A percentile compares a stretch with the other conserved stretches of the same genome.
Conservation (phyloP, 306 rosid genomes). For the Glycine soja region DNA sequence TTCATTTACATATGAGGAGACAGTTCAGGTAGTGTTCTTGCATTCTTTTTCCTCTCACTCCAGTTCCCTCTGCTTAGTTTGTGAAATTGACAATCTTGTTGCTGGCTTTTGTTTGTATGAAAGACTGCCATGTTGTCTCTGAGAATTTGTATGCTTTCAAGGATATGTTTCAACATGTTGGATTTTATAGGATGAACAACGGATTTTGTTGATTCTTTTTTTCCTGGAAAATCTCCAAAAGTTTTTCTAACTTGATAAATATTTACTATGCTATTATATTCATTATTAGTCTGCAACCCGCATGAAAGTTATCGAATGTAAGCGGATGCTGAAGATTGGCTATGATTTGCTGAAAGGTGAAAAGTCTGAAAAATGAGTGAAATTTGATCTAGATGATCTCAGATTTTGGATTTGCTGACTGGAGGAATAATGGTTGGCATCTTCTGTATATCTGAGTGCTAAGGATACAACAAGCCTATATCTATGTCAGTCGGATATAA, state of each 20-base stretch:
- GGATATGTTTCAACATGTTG: conserved; percentile 28
- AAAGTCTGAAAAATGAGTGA: background rate
- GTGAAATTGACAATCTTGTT: conserved; percentile 21
- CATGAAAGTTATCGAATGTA: conserved; percentile 9
- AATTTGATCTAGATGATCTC: background rate
- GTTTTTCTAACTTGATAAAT: no score
- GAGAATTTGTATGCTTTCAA: conserved; percentile 10
- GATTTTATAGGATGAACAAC: background rate
- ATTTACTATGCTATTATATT: background rate
- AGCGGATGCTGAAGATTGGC: conserved; percentile 21
- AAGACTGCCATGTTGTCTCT: background rate
- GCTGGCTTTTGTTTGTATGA: conserved; percentile 23
- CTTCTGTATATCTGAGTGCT: conserved; percentile 11
- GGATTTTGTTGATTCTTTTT: background rate
- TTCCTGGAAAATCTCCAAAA: background rate
- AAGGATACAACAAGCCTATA: background rate
- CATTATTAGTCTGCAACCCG: background rate
- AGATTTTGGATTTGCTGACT: no score
- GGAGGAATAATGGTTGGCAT: background rate
- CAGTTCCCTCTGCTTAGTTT: conserved; percentile 25
- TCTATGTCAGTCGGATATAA: conserved; percentile 18
- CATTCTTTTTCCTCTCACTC: background rate
- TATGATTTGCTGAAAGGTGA: background rate
- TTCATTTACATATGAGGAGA: conserved; percentile 88
- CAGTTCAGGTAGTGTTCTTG: conserved; percentile 79